phyloP scores from a whole-genome alignment of 2,329 filamentous ascomycete species.

The Boeremia exigua region DNA sequence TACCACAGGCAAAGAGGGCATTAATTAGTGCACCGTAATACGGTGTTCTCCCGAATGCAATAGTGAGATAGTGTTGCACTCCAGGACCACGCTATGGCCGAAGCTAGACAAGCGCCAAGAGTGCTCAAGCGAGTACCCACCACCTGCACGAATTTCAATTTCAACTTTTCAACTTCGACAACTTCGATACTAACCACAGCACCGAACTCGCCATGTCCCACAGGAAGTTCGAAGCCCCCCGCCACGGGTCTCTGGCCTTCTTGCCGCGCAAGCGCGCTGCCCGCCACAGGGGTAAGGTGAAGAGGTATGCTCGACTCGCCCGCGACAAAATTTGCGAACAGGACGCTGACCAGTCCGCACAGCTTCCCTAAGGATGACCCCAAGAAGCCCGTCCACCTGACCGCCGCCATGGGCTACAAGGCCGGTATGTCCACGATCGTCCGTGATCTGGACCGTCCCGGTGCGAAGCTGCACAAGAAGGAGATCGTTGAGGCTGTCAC shows the following conservation, averaged over 20 bases:
- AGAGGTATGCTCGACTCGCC: slow-evolving; percentile 76
- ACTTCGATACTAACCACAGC: slow-evolving; percentile 40
- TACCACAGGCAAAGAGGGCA: too few relatives aligned
- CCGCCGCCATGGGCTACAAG: slow-evolving; percentile 99
- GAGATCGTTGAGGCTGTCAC: slow-evolving; percentile 53
- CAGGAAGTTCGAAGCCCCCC: slow-evolving; percentile 83
- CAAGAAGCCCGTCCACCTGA: slow-evolving; percentile 99
- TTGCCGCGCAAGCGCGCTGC: slow-evolving; percentile 80
- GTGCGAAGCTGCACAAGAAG: slow-evolving; percentile 97
- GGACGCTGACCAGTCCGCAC: slow-evolving; percentile 34
- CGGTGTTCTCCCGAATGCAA: too few relatives aligned
- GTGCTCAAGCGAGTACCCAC: background rate
- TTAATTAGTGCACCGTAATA: too few relatives aligned
- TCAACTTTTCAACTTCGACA: slow-evolving; percentile 13
- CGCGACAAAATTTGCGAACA: slow-evolving; percentile 24
- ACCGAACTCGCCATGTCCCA: slow-evolving; percentile 58
- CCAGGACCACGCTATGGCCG: background rate
- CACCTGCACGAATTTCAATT: slow-evolving; percentile 1
- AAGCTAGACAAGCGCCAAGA: slow-evolving; percentile 3
- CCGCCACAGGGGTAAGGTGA: slow-evolving; percentile 96
- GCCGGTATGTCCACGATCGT: slow-evolving; percentile 99
- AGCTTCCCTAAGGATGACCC: slow-evolving; percentile 99
- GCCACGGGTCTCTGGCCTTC: slow-evolving; percentile 78
- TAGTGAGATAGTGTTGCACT: too few relatives aligned
- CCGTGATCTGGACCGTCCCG: slow-evolving; percentile 97